A percentile compares a stretch with the other conserved stretches of the same genome.
phyloP scores from a whole-genome alignment of 306 rosid genomes.

The Casuarina cunninghamiana region DNA sequence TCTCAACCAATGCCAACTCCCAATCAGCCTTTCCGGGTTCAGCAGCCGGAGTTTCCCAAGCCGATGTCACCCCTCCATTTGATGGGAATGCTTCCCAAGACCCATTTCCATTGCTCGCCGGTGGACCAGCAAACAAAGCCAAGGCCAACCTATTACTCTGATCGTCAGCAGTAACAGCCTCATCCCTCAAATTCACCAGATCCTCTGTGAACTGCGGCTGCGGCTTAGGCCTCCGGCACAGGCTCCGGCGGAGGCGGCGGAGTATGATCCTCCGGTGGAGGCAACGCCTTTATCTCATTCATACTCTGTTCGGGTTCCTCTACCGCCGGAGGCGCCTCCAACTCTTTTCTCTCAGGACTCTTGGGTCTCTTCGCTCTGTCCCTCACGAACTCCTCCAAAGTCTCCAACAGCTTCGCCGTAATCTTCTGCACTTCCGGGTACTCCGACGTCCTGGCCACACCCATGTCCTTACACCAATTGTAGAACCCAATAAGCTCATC shows the following conservation, averaged over 20 bases:
- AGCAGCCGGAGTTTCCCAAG: constrained; percentile 97
- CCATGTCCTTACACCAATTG: constrained; percentile 84
- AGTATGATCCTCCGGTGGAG: constrained; percentile 80
- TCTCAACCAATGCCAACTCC: constrained; percentile 97
- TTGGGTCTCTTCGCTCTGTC: constrained; percentile 83
- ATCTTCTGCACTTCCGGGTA: constrained; percentile 92
- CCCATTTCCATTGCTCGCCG: constrained; percentile 63
- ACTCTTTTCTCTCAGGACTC: constrained; percentile 81
- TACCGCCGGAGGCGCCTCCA: constrained; percentile 55
- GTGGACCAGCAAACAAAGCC: constrained; percentile 89
- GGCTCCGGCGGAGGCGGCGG: constrained; percentile 81
- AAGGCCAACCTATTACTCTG: constrained; percentile 83
- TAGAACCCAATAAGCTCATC: constrained; percentile 73
- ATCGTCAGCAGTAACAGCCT: constrained; percentile 67
- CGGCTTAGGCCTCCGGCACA: constrained; percentile 41
- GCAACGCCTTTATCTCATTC: constrained; percentile 93
- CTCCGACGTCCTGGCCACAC: constrained; percentile 87
- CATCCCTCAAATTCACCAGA: constrained; percentile 85
- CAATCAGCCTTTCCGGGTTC: constrained; percentile 91
- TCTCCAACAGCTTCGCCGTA: constrained; percentile 82
- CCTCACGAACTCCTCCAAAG: constrained; percentile 94
- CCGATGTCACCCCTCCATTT: constrained; percentile 87
- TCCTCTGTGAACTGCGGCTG: constrained; percentile 53
- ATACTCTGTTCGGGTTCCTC: constrained; percentile 75
- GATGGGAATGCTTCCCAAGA: constrained; percentile 97